Conservation (phyloP, 805 yeast genomes). For the Yarrowia divulgata region DNA sequence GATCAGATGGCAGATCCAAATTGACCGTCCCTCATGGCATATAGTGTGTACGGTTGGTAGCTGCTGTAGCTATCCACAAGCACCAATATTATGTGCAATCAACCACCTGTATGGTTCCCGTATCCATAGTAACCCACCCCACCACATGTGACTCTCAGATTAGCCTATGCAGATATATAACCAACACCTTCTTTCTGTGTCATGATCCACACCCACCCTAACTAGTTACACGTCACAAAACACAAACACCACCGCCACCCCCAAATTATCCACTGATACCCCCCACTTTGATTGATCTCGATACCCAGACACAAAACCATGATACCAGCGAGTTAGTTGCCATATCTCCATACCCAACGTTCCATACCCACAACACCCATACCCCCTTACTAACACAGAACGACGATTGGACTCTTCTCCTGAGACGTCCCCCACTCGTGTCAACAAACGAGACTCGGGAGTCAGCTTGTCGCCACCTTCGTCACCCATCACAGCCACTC, state of each 20-base stretch:
- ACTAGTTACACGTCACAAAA: neutral
- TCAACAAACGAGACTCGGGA: slow-evolving; percentile 6
- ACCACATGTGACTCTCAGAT: neutral
- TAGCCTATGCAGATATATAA: slow-evolving; percentile 5
- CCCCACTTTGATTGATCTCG: slow-evolving; percentile 12
- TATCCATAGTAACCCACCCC: neutral
- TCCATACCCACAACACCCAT: neutral
- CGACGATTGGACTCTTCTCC: slow-evolving; percentile 20
- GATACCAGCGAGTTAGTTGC: slow-evolving; percentile 30
- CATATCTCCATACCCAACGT: neutral
- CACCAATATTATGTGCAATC: no score
- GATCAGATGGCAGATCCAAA: no score
- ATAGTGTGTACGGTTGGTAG: no score
- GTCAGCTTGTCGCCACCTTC: neutral
- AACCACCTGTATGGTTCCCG: no score
- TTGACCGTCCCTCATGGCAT: no score
- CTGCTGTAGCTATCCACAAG: no score
- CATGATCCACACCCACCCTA: neutral
- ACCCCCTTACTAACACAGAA: slow-evolving; percentile 32
- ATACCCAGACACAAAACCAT: slow-evolving; percentile 4
- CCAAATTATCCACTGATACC: slow-evolving; percentile 7
- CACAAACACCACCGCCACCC: neutral
- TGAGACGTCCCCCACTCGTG: neutral
- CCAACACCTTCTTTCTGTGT: slow-evolving; percentile 18
- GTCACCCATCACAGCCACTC: neutral